Conservation (phyloP, 768 basidiomycete species). For the Brasilioporus rufonigricans region DNA sequence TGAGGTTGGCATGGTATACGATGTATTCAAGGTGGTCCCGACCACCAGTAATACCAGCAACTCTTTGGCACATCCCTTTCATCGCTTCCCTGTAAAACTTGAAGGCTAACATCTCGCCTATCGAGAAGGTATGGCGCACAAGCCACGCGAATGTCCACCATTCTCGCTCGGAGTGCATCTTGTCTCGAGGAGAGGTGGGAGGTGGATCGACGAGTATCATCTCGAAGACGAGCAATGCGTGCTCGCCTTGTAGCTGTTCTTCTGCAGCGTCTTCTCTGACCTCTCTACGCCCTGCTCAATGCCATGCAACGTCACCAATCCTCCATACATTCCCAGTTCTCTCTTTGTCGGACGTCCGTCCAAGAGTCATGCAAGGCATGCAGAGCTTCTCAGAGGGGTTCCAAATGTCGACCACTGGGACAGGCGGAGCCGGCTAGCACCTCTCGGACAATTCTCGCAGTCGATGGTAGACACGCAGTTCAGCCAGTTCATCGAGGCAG, state of each 20-base stretch:
- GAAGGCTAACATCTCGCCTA: background rate
- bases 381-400: constrained; percentile 41
- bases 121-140: constrained; percentile 42
- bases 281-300: constrained; percentile 15
- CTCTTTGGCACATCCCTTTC: constrained; percentile 38
- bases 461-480: constrained; percentile 34
- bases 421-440: constrained; percentile 29
- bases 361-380: constrained; percentile 52
- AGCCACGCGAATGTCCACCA: constrained; percentile 41
- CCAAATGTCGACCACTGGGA: constrained; percentile 18
- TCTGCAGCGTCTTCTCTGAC: constrained; percentile 11
- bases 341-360: constrained; percentile 20
- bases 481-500: constrained; percentile 16
- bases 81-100: background rate
- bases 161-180: constrained; percentile 22
- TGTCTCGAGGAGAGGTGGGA: constrained; percentile 46
- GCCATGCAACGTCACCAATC: background rate
- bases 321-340: constrained; percentile 3
- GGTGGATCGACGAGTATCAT: constrained; percentile 50
- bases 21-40: constrained; percentile 47
- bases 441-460: constrained; percentile 24
- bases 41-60: constrained; percentile 44
- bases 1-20: constrained; percentile 44
- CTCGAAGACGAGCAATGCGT: constrained; percentile 12
- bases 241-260: constrained; percentile 12